Percentiles rank a stretch among this genome's conserved stretches.
Conservation (phyloP, 2,329 filamentous ascomycete genomes). For the Xylariaceae sp. region DNA sequence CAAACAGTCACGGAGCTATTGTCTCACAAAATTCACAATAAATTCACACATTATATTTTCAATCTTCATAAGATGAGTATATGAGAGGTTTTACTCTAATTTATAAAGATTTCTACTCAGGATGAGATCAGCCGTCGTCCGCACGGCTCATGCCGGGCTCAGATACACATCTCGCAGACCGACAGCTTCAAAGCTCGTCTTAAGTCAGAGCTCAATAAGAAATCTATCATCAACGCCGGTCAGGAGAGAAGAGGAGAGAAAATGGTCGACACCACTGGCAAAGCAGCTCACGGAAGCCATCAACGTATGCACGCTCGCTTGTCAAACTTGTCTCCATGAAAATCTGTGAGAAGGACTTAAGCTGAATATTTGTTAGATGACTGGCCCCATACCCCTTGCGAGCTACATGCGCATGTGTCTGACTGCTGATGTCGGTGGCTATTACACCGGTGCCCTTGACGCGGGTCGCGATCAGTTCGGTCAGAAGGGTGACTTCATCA, state of each 20-base stretch:
- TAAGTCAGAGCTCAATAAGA: constrained; percentile 18
- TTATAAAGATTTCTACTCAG: constrained; percentile 1
- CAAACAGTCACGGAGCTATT: background rate
- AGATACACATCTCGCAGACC: constrained; percentile 19
- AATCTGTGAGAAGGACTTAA: background rate
- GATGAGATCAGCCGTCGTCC: constrained; percentile 27
- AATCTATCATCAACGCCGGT: constrained; percentile 28
- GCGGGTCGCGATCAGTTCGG: constrained; percentile 81
- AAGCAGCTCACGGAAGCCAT: constrained; percentile 85
- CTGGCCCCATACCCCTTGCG: constrained; percentile 85
- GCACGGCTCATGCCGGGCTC: constrained; percentile 24
- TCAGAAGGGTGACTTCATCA: constrained; percentile 90
- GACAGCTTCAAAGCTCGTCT: constrained; percentile 10
- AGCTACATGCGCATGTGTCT: constrained; percentile 99
- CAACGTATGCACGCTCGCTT: constrained; percentile 48
- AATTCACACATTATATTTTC: background rate
- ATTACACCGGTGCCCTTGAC: constrained; percentile 75
- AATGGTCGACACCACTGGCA: constrained; percentile 91
- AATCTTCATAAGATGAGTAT: background rate
- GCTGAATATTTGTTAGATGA: constrained; percentile 45
- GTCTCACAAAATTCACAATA: background rate
- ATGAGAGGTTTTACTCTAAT: background rate
- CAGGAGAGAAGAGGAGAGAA: constrained; percentile 40
- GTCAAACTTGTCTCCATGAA: background rate
- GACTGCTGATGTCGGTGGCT: constrained; percentile 83